phyloP scores from a whole-genome alignment of 352 stramenopile species.

The Phytophthora litchii region DNA sequence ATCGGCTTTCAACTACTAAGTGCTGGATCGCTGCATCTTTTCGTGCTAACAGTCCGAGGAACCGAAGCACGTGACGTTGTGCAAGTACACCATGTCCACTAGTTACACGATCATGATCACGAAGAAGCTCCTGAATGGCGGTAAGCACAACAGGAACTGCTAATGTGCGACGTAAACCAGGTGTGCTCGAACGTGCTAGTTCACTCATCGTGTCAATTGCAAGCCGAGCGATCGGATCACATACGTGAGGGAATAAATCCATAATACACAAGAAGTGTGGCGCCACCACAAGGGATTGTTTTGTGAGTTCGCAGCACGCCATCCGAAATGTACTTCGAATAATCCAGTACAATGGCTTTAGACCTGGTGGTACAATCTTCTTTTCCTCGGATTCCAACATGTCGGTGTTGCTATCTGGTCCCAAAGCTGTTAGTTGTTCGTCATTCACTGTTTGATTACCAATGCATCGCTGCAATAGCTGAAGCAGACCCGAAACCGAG shows the following conservation, averaged over 20 bases:
- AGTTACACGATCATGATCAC: conserved; percentile 35
- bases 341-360: conserved; percentile 45
- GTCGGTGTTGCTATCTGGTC: background rate
- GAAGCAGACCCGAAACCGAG: conserved; percentile 48
- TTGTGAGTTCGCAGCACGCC: conserved; percentile 27
- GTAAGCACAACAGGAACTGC: conserved; percentile 54
- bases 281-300: conserved; percentile 42
- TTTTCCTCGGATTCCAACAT: conserved; percentile 22
- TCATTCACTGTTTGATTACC: conserved; percentile 2
- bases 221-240: conserved; percentile 44
- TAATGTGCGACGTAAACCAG: conserved; percentile 37
- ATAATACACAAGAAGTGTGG: conserved; percentile 55
- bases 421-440: background rate
- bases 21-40: conserved; percentile 56
- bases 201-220: conserved; percentile 47
- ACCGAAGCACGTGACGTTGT: conserved; percentile 47
- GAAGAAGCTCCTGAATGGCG: conserved; percentile 41
- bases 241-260: conserved; percentile 46
- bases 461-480: conserved; percentile 37
- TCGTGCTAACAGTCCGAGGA: conserved; percentile 48
- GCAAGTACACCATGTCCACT: conserved; percentile 19
- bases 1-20: conserved; percentile 54
- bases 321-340: conserved; percentile 41
- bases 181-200: conserved; percentile 32
- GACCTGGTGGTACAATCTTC: conserved; percentile 7